phyloP scores from a whole-genome alignment of 2,329 filamentous ascomycete genomes.

The Talaromyces sp. region DNA sequence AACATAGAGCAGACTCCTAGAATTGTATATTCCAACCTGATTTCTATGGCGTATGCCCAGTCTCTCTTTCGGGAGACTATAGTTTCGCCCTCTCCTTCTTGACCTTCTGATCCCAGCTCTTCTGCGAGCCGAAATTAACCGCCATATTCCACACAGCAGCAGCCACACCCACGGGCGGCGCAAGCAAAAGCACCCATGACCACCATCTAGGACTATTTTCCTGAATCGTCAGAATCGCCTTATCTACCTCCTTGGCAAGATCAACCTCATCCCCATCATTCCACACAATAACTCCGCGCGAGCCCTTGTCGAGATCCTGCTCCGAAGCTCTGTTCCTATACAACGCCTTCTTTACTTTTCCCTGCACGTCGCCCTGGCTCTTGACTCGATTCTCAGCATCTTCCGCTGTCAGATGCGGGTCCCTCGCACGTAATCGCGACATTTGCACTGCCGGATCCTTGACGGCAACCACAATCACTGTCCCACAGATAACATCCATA shows the following conservation, averaged over 20 bases:
- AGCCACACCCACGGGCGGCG: slow-evolving; percentile 67
- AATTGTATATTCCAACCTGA: background rate
- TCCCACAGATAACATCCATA: slow-evolving; percentile 79
- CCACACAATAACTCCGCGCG: slow-evolving; percentile 75
- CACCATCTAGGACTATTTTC: slow-evolving; percentile 71
- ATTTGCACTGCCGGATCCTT: slow-evolving; percentile 77
- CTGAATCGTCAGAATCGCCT: slow-evolving; percentile 60
- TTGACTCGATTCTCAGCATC: slow-evolving; percentile 82
- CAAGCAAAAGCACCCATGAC: slow-evolving; percentile 63
- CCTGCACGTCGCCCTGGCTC: slow-evolving; percentile 79
- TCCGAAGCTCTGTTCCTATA: slow-evolving; percentile 41
- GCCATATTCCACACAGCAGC: slow-evolving; percentile 67
- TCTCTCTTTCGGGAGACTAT: background rate
- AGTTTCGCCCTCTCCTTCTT: slow-evolving; percentile 45
- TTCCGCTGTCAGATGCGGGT: slow-evolving; percentile 71
- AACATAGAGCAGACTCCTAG: background rate
- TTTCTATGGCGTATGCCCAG: background rate
- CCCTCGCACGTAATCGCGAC: slow-evolving; percentile 66
- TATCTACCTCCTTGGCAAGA: slow-evolving; percentile 61
- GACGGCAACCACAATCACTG: slow-evolving; percentile 82
- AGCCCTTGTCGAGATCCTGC: slow-evolving; percentile 37
- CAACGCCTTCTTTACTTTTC: slow-evolving; percentile 73
- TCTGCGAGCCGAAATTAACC: slow-evolving; percentile 65
- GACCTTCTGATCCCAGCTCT: slow-evolving; percentile 61
- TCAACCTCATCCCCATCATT: slow-evolving; percentile 75